A percentile compares a stretch with the other conserved stretches of the same genome.
Conservation (phyloP, 306 rosid species). For the Sicyos baderoa region DNA sequence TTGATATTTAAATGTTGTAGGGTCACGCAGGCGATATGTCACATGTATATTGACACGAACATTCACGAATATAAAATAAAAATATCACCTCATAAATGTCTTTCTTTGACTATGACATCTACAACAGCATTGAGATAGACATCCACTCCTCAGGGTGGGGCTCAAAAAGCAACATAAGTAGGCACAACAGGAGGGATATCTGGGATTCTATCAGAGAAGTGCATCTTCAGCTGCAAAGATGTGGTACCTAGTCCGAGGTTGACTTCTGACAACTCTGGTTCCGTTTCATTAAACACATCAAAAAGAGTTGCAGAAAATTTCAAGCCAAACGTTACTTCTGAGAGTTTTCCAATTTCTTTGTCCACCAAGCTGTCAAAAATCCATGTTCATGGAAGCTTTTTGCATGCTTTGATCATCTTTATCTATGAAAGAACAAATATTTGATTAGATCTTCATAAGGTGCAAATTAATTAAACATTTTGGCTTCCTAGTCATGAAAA, state of each 20-base stretch:
- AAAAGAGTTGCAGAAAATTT: conserved; percentile 26
- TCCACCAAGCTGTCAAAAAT: conserved; percentile 24
- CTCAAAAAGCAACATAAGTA: conserved; percentile 31
- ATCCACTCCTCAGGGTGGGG: conserved; percentile 52
- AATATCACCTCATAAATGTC: conserved; percentile 37
- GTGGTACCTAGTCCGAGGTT: conserved; percentile 53
- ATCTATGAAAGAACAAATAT: conserved; percentile 2
- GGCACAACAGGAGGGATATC: conserved; percentile 43
- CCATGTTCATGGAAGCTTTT: neutral
- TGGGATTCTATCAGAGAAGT: conserved; percentile 29
- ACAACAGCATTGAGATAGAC: conserved; percentile 46
- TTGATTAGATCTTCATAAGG: neutral
- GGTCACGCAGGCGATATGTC: too few relatives aligned
- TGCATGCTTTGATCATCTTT: conserved; percentile 7
- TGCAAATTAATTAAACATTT: neutral
- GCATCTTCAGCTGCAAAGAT: conserved; percentile 48
- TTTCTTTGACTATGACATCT: conserved; percentile 55
- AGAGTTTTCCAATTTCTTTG: conserved; percentile 24
- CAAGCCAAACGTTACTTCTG: conserved; percentile 14
- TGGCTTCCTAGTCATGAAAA: neutral
- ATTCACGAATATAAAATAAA: too few relatives aligned
- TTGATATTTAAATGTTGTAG: too few relatives aligned
- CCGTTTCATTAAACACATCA: conserved; percentile 42
- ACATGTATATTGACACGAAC: too few relatives aligned
- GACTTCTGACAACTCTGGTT: conserved; percentile 48